Percentiles rank a stretch among this genome's conserved stretches.
phyloP scores from a whole-genome alignment of 768 basidiomycete species.

The Hygrocybe coccinea region DNA sequence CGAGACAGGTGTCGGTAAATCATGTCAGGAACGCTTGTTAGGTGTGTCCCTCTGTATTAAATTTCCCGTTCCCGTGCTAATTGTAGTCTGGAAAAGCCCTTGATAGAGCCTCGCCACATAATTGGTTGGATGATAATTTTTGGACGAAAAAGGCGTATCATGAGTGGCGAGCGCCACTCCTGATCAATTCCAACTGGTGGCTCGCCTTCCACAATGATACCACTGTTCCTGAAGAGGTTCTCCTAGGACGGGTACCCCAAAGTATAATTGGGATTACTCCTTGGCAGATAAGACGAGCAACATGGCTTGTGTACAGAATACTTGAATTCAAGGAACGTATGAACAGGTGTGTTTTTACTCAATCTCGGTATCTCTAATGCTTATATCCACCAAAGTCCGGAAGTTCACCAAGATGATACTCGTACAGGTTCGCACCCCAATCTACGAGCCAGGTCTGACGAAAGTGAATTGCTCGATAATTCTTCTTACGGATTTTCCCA shows the following conservation, averaged over 20 bases:
- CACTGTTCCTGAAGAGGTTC: slow-evolving; percentile 45
- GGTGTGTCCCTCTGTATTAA: slow-evolving; percentile 37
- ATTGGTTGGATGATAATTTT: slow-evolving; percentile 93
- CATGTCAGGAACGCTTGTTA: slow-evolving; percentile 67
- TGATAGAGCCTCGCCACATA: slow-evolving; percentile 76
- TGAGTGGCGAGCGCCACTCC: slow-evolving; percentile 78
- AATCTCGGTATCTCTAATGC: slow-evolving; percentile 8
- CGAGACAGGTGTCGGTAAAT: slow-evolving; percentile 59
- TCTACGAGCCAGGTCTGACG: background rate
- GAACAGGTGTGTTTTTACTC: slow-evolving; percentile 44
- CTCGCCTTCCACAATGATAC: slow-evolving; percentile 75
- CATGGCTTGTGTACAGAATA: slow-evolving; percentile 71
- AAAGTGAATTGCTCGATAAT: background rate
- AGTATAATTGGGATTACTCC: slow-evolving; percentile 49
- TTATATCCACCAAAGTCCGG: slow-evolving; percentile 45
- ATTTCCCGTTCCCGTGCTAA: slow-evolving; percentile 14
- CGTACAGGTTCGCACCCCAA: slow-evolving; percentile 49
- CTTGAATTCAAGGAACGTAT: slow-evolving; percentile 68
- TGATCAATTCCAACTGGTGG: slow-evolving; percentile 97
- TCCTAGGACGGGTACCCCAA: slow-evolving; percentile 35
- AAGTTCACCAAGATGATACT: slow-evolving; percentile 64
- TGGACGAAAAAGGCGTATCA: slow-evolving; percentile 88
- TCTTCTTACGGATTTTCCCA: slow-evolving; percentile 11
- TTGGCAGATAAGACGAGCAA: slow-evolving; percentile 83
- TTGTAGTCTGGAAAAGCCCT: slow-evolving; percentile 46